Evolutionary conservation across 257 asterid genomes (phyloP).

Genomic region (Knoxia roxburghii): DNA sequence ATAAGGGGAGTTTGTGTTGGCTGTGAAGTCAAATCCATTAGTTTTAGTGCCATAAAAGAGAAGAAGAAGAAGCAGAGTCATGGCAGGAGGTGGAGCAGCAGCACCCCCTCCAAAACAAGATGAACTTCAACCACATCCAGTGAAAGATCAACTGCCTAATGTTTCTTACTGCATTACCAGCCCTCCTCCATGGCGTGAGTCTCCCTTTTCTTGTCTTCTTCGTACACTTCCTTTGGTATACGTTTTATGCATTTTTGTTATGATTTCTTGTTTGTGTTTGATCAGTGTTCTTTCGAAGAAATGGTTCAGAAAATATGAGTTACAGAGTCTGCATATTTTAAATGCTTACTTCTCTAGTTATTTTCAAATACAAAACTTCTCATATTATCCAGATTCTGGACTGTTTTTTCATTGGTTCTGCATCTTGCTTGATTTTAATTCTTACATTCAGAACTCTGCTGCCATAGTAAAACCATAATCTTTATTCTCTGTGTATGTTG

Average conservation of each 20-base stretch:
- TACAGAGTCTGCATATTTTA: background rate
- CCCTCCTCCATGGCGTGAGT: conserved; percentile 99
- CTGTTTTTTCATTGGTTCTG: no score
- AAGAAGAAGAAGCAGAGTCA: conserved; percentile 20
- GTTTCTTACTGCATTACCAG: conserved; percentile 88
- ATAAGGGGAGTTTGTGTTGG: conserved; percentile 9
- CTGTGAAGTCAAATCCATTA: background rate
- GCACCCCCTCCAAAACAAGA: conserved; percentile 85
- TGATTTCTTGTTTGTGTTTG: background rate
- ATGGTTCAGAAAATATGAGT: background rate
- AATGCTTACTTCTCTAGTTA: background rate
- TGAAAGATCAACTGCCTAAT: conserved; percentile 75
- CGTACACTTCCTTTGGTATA: background rate
- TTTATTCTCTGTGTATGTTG: background rate
- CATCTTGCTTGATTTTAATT: background rate
- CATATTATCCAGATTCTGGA: background rate
- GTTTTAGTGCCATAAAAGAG: background rate
- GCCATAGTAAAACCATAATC: background rate
- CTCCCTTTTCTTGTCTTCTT: conserved; percentile 7
- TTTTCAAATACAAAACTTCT: background rate
- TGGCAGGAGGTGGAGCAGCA: conserved; percentile 71
- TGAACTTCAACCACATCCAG: conserved; percentile 71
- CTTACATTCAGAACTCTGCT: background rate
- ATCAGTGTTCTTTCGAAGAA: background rate
- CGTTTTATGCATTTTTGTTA: background rate